Evolutionary conservation across 352 stramenopile species (phyloP).

Genomic region (Globisporangium nodosum): DNA sequence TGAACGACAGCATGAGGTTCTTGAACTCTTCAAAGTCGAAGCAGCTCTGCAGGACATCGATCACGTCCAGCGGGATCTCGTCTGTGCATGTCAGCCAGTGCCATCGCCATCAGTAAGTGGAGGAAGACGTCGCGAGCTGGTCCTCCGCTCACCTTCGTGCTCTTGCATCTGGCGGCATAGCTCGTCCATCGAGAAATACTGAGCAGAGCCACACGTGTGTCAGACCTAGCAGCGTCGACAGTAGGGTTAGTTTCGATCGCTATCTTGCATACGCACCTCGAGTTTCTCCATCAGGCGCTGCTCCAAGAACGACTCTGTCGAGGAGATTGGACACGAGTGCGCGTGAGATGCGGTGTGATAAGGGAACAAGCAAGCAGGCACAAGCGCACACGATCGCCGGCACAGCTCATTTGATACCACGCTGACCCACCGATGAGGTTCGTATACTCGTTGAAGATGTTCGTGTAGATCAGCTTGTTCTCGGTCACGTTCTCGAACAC

Average conservation of each 20-base stretch:
- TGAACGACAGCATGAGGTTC: constrained; percentile 82
- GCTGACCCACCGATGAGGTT: constrained; percentile 56
- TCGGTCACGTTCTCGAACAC: constrained; percentile 80
- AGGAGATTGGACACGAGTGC: neutral
- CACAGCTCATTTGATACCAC: too few relatives aligned
- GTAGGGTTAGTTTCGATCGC: too few relatives aligned
- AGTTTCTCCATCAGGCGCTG: constrained; percentile 54
- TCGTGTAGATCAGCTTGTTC: constrained; percentile 83
- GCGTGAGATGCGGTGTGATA: too few relatives aligned
- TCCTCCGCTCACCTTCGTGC: constrained; percentile 44
- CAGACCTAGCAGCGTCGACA: neutral
- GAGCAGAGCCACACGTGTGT: neutral
- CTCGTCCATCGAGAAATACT: constrained; percentile 83
- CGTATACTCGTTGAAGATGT: constrained; percentile 76
- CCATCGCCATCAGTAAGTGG: too few relatives aligned
- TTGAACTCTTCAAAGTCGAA: constrained; percentile 88
- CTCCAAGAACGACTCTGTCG: constrained; percentile 64
- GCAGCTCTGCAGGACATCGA: constrained; percentile 76
- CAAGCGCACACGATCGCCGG: too few relatives aligned
- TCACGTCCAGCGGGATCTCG: constrained; percentile 71
- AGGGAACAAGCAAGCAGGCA: too few relatives aligned
- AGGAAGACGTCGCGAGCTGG: too few relatives aligned
- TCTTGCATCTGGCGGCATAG: constrained; percentile 78
- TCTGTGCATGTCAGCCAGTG: constrained; percentile 19
- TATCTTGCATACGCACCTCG: constrained; percentile 26